phyloP scores from a whole-genome alignment of 116 monocot species.

The Dioscorea cayenensis region DNA sequence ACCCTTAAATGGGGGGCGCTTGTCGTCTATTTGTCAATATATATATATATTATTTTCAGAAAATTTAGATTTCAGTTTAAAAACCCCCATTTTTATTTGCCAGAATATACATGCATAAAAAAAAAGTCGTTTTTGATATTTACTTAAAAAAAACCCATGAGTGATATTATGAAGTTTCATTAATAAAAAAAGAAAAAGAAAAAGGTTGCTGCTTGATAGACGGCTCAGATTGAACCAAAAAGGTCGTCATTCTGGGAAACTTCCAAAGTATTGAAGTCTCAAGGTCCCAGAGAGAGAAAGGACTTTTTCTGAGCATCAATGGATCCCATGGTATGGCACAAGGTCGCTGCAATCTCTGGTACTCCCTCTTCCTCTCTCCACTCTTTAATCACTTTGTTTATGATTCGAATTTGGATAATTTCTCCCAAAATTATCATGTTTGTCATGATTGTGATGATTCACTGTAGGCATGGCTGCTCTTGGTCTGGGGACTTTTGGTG shows the following conservation, averaged over 20 bases:
- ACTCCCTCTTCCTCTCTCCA: background rate
- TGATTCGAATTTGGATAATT: background rate
- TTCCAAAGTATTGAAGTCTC: background rate
- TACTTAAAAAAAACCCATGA: too few relatives aligned
- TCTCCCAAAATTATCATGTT: background rate
- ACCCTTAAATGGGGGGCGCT: too few relatives aligned
- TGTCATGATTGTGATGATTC: background rate
- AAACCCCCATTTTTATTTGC: too few relatives aligned
- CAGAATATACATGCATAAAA: too few relatives aligned
- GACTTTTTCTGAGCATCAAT: background rate
- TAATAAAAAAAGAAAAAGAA: too few relatives aligned
- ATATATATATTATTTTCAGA: too few relatives aligned
- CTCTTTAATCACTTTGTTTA: background rate
- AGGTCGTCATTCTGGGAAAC: background rate
- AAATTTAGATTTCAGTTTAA: too few relatives aligned
- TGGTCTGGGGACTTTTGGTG: conserved; percentile 81
- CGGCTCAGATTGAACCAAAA: background rate
- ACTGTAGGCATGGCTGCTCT: conserved; percentile 54
- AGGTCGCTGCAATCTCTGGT: conserved; percentile 74
- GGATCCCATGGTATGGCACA: conserved; percentile 61
- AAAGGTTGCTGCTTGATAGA: background rate
- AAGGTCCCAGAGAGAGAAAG: background rate
- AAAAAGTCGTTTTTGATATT: too few relatives aligned
- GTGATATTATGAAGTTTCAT: too few relatives aligned
- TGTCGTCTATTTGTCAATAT: too few relatives aligned